These are phyloP conservation scores for Apiospora malaysiana DNA, from an alignment of 2,329 filamentous ascomycete genomes.

Conservation along the genomic window DNA sequence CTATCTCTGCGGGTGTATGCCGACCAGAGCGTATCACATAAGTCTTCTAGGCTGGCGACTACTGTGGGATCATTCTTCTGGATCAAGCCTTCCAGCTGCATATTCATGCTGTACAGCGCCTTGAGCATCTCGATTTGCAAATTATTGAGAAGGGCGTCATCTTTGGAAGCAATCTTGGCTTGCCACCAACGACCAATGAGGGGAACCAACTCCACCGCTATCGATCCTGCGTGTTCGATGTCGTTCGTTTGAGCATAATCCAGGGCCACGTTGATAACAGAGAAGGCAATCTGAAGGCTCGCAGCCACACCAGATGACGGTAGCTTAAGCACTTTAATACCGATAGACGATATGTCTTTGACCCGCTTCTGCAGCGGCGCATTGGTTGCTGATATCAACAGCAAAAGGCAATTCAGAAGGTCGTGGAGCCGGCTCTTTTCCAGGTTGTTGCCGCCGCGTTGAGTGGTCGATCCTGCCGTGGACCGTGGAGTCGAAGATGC, in stretches of 20 bases:
- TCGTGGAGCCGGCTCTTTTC: constrained; percentile 51
- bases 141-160: constrained; percentile 62
- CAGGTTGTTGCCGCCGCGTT: constrained; percentile 34
- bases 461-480: constrained; percentile 29
- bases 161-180: constrained; percentile 66
- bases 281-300: constrained; percentile 76
- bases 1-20: constrained; percentile 79
- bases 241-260: constrained; percentile 71
- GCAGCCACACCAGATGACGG: constrained; percentile 64
- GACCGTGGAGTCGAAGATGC: constrained; percentile 41
- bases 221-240: constrained; percentile 62
- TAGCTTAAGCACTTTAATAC: constrained; percentile 67
- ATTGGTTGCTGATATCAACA: constrained; percentile 69
- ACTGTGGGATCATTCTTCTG: constrained; percentile 48
- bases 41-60: constrained; percentile 61
- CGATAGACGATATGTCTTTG: constrained; percentile 59
- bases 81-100: constrained; percentile 66
- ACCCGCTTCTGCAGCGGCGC: constrained; percentile 67
- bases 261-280: constrained; percentile 75
- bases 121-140: constrained; percentile 81
- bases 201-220: constrained; percentile 69
- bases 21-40: constrained; percentile 73
- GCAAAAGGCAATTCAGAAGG: constrained; percentile 69
- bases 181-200: constrained; percentile 80
- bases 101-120: constrained; percentile 69